A percentile compares a stretch with the other conserved stretches of the same genome.
Conservation (phyloP, 306 rosid genomes). For the Corylus avellana region DNA sequence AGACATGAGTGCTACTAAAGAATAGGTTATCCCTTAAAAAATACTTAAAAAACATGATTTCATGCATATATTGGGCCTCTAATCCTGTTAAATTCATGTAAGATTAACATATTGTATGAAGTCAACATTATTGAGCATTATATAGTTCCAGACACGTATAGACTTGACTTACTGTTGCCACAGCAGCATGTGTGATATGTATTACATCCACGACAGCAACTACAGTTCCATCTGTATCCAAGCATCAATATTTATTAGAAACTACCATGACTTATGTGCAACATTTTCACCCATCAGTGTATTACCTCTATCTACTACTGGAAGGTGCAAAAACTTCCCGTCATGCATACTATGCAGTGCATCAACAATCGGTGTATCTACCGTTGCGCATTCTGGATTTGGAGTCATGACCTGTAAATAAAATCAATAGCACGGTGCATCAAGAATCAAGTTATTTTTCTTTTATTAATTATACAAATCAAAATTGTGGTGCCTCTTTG, state of each 20-base stretch:
- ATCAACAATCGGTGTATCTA: constrained; percentile 90
- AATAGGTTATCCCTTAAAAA: not conserved
- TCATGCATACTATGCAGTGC: constrained; percentile 94
- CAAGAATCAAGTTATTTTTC: not conserved
- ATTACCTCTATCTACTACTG: constrained; percentile 82
- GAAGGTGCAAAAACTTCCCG: constrained; percentile 92
- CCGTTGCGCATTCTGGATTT: constrained; percentile 83
- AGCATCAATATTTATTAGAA: constrained; percentile 36
- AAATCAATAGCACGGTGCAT: constrained; percentile 18
- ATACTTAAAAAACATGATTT: not conserved
- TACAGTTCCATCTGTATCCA: constrained; percentile 68
- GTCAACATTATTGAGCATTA: constrained; percentile 8
- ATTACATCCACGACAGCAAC: constrained; percentile 83
- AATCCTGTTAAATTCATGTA: constrained; percentile 25
- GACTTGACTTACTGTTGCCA: constrained; percentile 76
- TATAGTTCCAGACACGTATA: constrained; percentile 29
- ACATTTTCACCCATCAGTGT: not conserved
- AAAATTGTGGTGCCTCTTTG: not conserved
- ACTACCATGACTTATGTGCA: constrained; percentile 8
- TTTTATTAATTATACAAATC: not conserved
- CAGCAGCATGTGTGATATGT: constrained; percentile 90
- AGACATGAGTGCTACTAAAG: not conserved
- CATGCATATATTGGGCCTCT: constrained; percentile 3
- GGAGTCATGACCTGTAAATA: constrained; percentile 82
- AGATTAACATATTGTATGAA: not conserved